phyloP scores from a whole-genome alignment of 2,329 filamentous ascomycete genomes.

The Bipolaris cookei region DNA sequence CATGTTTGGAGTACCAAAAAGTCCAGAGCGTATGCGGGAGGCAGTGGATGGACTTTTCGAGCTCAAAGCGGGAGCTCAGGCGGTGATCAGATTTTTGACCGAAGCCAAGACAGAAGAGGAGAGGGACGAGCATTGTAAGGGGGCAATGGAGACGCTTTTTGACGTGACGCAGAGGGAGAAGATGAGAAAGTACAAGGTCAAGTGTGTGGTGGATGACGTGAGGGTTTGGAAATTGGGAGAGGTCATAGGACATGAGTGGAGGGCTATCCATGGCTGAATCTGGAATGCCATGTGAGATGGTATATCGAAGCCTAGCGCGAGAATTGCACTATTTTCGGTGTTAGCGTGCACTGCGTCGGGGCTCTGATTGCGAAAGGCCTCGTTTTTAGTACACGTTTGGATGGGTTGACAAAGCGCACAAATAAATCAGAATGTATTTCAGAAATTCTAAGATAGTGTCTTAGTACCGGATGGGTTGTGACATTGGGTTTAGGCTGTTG shows the following conservation, averaged over 20 bases:
- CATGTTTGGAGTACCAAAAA: conserved; percentile 26
- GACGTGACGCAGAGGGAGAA: conserved; percentile 12
- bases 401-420: too few relatives aligned
- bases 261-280: conserved; percentile 7
- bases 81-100: conserved; percentile 23
- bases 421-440: too few relatives aligned
- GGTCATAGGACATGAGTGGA: conserved; percentile 10
- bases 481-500: too few relatives aligned
- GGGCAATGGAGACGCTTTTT: conserved; percentile 15
- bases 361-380: too few relatives aligned
- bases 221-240: conserved; percentile 14
- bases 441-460: too few relatives aligned
- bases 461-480: too few relatives aligned
- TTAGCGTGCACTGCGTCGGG: neutral
- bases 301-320: neutral
- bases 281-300: neutral
- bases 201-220: conserved; percentile 25
- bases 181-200: conserved; percentile 15
- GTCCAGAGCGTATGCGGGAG: conserved; percentile 22
- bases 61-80: conserved; percentile 20
- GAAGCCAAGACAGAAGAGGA: conserved; percentile 18
- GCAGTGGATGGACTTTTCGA: conserved; percentile 23
- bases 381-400: too few relatives aligned
- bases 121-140: conserved; percentile 17
- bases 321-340: neutral